These are phyloP conservation scores for Fusarium dimerum DNA, from an alignment of 2,329 filamentous ascomycete genomes.

Conservation along the genomic window DNA sequence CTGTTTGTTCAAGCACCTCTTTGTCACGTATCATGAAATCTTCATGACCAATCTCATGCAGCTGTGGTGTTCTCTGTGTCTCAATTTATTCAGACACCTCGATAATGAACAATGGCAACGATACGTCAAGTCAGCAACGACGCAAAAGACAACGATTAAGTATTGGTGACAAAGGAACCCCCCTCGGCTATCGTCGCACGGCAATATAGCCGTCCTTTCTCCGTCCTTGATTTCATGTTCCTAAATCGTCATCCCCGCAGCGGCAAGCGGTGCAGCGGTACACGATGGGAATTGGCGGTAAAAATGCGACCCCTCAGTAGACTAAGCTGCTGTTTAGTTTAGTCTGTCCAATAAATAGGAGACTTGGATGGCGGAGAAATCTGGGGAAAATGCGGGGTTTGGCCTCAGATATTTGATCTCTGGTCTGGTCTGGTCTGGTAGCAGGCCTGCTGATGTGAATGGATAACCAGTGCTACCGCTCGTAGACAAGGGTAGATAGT, in stretches of 20 bases:
- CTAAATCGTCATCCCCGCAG: conserved; percentile 5
- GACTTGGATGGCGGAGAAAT: conserved; percentile 3
- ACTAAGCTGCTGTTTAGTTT: not conserved
- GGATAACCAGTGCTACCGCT: too few species aligned
- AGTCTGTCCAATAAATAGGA: too few species aligned
- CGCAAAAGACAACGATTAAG: not conserved
- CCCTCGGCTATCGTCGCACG: conserved; percentile 26
- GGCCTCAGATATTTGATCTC: not conserved
- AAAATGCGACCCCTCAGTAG: not conserved
- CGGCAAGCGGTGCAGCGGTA: conserved; percentile 5
- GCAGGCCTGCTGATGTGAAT: too few species aligned
- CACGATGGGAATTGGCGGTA: conserved; percentile 11
- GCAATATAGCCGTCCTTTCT: conserved; percentile 1
- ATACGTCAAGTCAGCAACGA: not conserved
- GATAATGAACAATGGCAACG: not conserved
- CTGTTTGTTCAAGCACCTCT: too few species aligned
- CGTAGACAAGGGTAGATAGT: too few species aligned
- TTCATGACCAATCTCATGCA: too few species aligned
- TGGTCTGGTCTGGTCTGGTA: too few species aligned
- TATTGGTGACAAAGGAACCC: not conserved
- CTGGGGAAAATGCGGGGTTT: conserved; percentile 31
- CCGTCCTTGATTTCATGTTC: conserved; percentile 8
- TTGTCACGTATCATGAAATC: too few species aligned
- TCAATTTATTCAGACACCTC: too few species aligned
- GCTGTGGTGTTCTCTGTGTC: too few species aligned